Conservation (phyloP, 768 basidiomycete species). For the Cystofilobasidium capitatum region DNA sequence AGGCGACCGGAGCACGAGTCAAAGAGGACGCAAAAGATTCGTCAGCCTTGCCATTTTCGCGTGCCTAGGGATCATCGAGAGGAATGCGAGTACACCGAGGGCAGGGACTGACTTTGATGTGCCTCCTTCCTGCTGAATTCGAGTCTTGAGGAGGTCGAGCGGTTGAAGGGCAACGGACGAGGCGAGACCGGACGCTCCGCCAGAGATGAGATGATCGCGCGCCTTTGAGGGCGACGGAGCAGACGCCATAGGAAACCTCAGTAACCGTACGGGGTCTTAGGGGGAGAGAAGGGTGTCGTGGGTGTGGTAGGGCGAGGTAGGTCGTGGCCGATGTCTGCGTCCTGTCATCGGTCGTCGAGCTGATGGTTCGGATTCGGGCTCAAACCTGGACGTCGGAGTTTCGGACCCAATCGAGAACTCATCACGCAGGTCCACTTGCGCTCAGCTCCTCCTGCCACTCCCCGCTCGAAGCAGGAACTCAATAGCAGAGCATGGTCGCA, state of each 20-base stretch:
- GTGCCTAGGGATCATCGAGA: background rate
- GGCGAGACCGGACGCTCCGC: constrained; percentile 24
- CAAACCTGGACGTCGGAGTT: no score
- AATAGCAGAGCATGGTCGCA: no score
- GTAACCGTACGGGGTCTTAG: no score
- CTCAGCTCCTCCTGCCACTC: no score
- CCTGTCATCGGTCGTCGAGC: no score
- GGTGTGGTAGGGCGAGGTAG: no score
- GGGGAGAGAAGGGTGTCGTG: no score
- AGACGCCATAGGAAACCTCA: background rate
- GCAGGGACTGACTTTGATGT: constrained; percentile 17
- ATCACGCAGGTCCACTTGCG: no score
- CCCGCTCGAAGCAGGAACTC: no score
- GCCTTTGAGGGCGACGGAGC: background rate
- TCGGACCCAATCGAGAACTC: no score
- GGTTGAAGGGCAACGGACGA: constrained; percentile 21
- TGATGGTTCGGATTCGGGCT: no score
- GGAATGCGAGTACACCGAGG: background rate
- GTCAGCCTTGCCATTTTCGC: background rate
- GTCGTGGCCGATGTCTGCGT: no score
- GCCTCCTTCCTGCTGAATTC: constrained; percentile 25
- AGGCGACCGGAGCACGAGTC: background rate
- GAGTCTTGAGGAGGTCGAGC: constrained; percentile 26
- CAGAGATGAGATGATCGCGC: constrained; percentile 24
- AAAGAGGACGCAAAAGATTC: background rate